These are phyloP conservation scores for Melaleuca quinquenervia DNA, from an alignment of 345 rosid species.

Conservation along the genomic window DNA sequence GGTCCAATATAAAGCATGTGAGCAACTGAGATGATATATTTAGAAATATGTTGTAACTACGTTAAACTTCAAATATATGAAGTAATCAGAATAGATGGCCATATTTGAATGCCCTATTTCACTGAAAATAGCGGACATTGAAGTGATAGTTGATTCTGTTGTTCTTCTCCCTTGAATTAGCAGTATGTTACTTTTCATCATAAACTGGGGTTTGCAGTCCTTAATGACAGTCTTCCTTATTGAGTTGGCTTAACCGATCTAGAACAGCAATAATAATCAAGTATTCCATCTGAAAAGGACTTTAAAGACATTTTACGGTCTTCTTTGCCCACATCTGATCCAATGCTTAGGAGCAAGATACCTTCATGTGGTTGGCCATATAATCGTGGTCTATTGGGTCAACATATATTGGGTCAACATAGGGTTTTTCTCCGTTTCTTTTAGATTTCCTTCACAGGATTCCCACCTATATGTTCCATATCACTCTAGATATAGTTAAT, in stretches of 20 bases:
- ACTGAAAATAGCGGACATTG: background rate
- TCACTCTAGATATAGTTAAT: background rate
- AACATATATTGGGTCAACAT: background rate
- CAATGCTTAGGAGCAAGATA: background rate
- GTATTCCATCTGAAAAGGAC: background rate
- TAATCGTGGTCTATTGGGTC: background rate
- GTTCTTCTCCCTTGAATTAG: background rate
- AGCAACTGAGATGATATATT: slow-evolving; percentile 5
- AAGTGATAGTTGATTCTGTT: background rate
- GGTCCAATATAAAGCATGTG: slow-evolving; percentile 3
- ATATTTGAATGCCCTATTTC: background rate
- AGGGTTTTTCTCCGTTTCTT: background rate
- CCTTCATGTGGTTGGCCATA: background rate
- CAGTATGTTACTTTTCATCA: background rate
- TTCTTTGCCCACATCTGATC: background rate
- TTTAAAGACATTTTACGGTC: background rate
- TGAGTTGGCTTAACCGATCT: background rate
- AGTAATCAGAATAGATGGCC: background rate
- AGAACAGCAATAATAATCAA: background rate
- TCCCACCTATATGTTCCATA: background rate
- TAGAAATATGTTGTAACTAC: background rate
- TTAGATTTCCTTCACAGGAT: background rate
- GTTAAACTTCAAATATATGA: background rate
- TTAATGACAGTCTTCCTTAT: background rate
- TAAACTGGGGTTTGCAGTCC: background rate